These are phyloP conservation scores for Cotoneaster glaucophyllus DNA, from an alignment of 306 rosid species.

Conservation along the genomic window DNA sequence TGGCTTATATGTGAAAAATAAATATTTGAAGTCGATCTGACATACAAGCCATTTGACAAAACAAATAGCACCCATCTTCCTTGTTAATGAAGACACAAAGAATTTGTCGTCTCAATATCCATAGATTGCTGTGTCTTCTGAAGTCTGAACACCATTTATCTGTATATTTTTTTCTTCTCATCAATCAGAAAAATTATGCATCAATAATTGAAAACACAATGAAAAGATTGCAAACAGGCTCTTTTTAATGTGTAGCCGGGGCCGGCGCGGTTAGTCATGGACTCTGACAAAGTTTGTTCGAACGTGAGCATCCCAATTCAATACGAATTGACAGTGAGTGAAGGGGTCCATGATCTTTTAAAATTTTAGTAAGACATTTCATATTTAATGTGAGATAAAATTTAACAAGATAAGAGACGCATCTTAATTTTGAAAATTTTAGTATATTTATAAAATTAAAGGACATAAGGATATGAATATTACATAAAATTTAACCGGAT, in stretches of 20 bases:
- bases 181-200: not conserved
- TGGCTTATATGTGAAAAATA: not conserved
- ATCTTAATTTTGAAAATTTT: not conserved
- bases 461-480: slow-evolving; percentile 16
- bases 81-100: not conserved
- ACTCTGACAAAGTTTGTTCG: not conserved
- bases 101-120: not conserved
- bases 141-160: not conserved
- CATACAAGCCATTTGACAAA: not conserved
- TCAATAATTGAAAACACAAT: slow-evolving; percentile 1
- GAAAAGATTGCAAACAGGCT: not conserved
- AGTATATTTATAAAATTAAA: not conserved
- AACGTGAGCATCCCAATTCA: too few relatives aligned
- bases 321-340: not conserved
- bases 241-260: not conserved
- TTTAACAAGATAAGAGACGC: not conserved
- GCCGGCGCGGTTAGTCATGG: not conserved
- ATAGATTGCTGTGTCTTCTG: not conserved
- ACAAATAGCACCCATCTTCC: not conserved
- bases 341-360: not conserved
- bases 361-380: too few relatives aligned
- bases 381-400: not conserved
- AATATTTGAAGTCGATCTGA: not conserved
- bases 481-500: not conserved
- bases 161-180: not conserved